Conservation (phyloP, 768 basidiomycete species). For the Rhodotorula kratochvilovae region DNA sequence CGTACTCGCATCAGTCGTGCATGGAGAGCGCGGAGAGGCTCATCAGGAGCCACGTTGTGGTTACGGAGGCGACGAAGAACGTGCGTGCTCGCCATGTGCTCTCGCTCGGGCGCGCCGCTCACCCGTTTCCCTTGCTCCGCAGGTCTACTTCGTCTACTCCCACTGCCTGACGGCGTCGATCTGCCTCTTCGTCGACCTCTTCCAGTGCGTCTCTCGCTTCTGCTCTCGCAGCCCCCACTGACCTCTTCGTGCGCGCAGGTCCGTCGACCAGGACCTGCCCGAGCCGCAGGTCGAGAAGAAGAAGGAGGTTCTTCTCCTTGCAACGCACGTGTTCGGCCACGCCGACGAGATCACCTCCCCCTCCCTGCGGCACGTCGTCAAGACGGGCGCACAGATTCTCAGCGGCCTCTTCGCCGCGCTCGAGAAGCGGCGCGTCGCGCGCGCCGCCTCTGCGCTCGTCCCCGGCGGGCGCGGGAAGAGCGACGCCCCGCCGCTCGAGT, state of each 20-base stretch:
- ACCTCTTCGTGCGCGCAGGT: neutral
- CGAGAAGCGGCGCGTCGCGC: slow-evolving; percentile 22
- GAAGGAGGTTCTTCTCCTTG: slow-evolving; percentile 17
- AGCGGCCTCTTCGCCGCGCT: slow-evolving; percentile 31
- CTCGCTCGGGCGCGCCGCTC: accelerated
- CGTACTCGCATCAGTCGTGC: slow-evolving; percentile 12
- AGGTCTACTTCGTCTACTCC: slow-evolving; percentile 27
- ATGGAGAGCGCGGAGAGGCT: slow-evolving; percentile 27
- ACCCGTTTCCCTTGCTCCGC: neutral
- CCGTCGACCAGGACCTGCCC: slow-evolving; percentile 23
- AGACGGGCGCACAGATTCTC: slow-evolving; percentile 24
- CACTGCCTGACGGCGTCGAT: slow-evolving; percentile 28
- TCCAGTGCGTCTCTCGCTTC: slow-evolving; percentile 4
- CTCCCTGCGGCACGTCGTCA: slow-evolving; percentile 14
- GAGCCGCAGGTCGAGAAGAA: slow-evolving; percentile 21
- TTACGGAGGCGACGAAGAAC: neutral
- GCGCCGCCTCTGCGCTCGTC: slow-evolving; percentile 20
- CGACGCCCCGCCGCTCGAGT: slow-evolving; percentile 5
- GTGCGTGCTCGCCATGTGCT: neutral
- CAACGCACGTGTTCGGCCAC: slow-evolving; percentile 23
- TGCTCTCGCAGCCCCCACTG: too few relatives aligned
- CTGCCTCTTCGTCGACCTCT: slow-evolving; percentile 38
- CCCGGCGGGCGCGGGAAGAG: neutral
- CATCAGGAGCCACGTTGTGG: neutral
- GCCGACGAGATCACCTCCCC: slow-evolving; percentile 8